Conservation (phyloP, 305 asterid species). For the Solanum hybrid region DNA sequence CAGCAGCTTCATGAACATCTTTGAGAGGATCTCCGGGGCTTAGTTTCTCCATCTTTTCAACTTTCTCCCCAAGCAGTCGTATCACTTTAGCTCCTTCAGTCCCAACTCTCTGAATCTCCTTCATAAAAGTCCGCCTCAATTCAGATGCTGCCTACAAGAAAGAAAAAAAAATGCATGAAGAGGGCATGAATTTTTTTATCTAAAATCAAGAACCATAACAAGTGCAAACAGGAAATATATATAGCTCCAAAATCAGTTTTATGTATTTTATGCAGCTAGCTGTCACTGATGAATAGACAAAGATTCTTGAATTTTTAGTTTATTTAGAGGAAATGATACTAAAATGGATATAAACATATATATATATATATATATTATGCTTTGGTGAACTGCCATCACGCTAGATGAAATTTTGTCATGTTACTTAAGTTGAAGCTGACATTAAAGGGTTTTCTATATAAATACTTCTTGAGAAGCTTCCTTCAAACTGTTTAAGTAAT, state of each 20-base stretch:
- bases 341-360: neutral
- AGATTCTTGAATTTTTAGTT: neutral
- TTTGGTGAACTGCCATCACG: neutral
- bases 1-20: constrained; percentile 80
- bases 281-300: neutral
- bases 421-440: neutral
- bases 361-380: neutral
- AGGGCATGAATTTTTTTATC: neutral
- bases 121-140: constrained; percentile 59
- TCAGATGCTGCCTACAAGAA: constrained; percentile 70
- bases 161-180: neutral
- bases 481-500: neutral
- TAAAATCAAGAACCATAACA: neutral
- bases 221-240: neutral
- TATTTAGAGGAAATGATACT: neutral
- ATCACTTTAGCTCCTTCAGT: constrained; percentile 70
- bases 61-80: constrained; percentile 60
- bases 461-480: neutral
- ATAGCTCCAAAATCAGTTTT: neutral
- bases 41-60: constrained; percentile 88
- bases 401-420: neutral
- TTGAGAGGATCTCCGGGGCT: constrained; percentile 43
- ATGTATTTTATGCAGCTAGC: neutral
- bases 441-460: neutral
- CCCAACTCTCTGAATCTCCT: constrained; percentile 67